Base-by-base conservation (phyloP, 2,329 filamentous ascomycete species). In the Whalleya microplaca region DNA sequence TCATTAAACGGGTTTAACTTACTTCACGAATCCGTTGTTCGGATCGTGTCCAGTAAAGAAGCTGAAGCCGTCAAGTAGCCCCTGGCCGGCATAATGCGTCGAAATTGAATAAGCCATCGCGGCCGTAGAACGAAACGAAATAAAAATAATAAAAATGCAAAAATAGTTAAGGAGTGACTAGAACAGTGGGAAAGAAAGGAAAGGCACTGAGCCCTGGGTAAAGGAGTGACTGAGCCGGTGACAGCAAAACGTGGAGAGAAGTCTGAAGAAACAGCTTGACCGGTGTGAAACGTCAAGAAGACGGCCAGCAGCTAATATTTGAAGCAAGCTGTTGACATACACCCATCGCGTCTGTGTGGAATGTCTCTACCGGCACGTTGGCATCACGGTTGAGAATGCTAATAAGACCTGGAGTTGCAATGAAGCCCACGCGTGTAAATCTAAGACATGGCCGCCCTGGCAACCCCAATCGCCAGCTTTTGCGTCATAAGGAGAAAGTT, bases 21-120 rank as follows among this genome's bases (percentile, higher is more conserved):
- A 92, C 69, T 79, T 73, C 21, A 92, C 89, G 65, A 83, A 90
- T 44, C 89, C 89, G 60, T 86, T 73, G 10, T 84, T 91, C 1
- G 83, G 86, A 65, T 92, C 89, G 3, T 61, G 48, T 1, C 73
- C 76, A 16, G 78, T 76, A 57, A 78, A 76, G 71, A 82, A 84
- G 61, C 73, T 76, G 69, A 84, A 84, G 55, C 73, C 73, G 43
- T 70, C 61, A 23, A 72, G 67, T 19, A 72, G 64, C 49, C 64
- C 66, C 57, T 69, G 65, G 46, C 70, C 70, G 16, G 65, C 67
- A 56, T 66, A 70, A 56, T 72, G 70, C 9, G 64, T 64, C 14
- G 66, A 55, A 61, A 72, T 67, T 41, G 69, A 66, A 58, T 72
- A 72, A 45, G 64, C 57, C 66, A 70, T 69, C 12, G 27, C 27